Base-by-base conservation (phyloP, 2,329 filamentous ascomycete genomes). In the Fusarium sp. region DNA sequence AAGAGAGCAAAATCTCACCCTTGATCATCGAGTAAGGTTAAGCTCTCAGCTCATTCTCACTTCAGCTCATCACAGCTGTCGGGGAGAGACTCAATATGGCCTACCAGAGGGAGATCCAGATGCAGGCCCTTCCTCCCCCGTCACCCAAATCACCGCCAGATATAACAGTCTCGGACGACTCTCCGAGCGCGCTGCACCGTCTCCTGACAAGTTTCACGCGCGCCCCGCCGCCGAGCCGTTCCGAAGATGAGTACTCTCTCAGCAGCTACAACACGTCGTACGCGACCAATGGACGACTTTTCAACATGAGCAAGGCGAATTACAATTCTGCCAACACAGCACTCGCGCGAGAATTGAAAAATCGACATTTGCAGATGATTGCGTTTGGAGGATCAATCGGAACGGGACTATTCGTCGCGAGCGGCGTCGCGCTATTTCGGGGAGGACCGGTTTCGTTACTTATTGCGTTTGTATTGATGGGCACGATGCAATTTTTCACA, bases 381-480 rank as follows among this genome's bases (percentile, higher is more conserved):
- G 70, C 70, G 0, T 83, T 97, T 70, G 94, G 94, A 70, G 94
- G 94, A 42, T 94, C 92, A 8, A 97, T 97, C 74, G 92, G 90
- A 65, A 94, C 92, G 10, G 94, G 94, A 69, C 84, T 97, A 7
- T 97, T 97, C 76, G 92, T 97, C 36, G 91, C 92, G n/a, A 94
- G 92, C 0, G 93, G 92, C 44, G 84, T 83, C 58, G 89, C 92
- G 6, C 82, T 96, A 57, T 83, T 87, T 42, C 83, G 83, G 11
- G 93, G 93, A 67, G 93, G 93, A 4, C 93, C 93, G 3, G 93
- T 90, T 1, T 91, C 92, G 0, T 77, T 97, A 8, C 79, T 97
- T 20, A 86, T 97, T 52, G 90, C 91, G 8, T 97, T 93, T 75
- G 77, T 82, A 59, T 85, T 96, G 59, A 90, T 97, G 69, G 94